These are phyloP conservation scores for Cladosporium sp. DNA, from an alignment of 2,329 filamentous ascomycete species.

Conservation along the genomic window DNA sequence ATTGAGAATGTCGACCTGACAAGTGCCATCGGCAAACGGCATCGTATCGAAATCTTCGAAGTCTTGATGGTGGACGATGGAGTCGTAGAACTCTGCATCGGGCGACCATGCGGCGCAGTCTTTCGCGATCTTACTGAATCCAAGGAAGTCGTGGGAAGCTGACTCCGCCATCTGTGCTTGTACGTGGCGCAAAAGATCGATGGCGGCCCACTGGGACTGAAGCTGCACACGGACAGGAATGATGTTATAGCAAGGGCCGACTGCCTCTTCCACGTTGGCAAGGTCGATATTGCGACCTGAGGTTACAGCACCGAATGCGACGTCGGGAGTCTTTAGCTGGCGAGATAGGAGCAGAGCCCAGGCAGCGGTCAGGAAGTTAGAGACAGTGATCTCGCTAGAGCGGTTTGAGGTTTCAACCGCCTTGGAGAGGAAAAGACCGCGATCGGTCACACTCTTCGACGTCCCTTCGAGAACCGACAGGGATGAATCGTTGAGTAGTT, in stretches of 20 bases:
- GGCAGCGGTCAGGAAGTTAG: slow-evolving; percentile 50
- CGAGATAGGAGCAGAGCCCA: slow-evolving; percentile 54
- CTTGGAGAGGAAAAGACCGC: slow-evolving; percentile 4
- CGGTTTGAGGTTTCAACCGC: neutral
- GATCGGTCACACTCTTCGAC: neutral
- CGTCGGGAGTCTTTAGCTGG: slow-evolving; percentile 45
- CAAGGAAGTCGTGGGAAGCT: slow-evolving; percentile 33
- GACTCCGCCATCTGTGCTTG: slow-evolving; percentile 33
- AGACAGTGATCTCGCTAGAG: slow-evolving; percentile 21
- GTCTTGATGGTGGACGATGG: slow-evolving; percentile 33
- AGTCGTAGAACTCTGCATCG: slow-evolving; percentile 31
- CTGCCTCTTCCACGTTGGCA: slow-evolving; percentile 51
- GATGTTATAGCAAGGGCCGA: slow-evolving; percentile 64
- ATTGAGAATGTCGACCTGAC: slow-evolving; percentile 32
- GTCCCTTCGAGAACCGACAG: neutral
- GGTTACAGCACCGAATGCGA: slow-evolving; percentile 60
- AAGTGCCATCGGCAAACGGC: slow-evolving; percentile 33
- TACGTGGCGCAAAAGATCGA: slow-evolving; percentile 31
- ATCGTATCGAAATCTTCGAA: slow-evolving; percentile 53
- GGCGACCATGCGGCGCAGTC: slow-evolving; percentile 27
- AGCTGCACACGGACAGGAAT: slow-evolving; percentile 59
- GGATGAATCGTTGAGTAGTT: slow-evolving; percentile 4
- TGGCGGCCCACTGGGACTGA: slow-evolving; percentile 37
- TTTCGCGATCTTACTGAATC: slow-evolving; percentile 32
- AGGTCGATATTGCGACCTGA: slow-evolving; percentile 59